Evolutionary conservation across 768 basidiomycete genomes (phyloP), one percentile per base, ranked within the genome.

Genomic region (Lactifluus pinguis): DNA sequence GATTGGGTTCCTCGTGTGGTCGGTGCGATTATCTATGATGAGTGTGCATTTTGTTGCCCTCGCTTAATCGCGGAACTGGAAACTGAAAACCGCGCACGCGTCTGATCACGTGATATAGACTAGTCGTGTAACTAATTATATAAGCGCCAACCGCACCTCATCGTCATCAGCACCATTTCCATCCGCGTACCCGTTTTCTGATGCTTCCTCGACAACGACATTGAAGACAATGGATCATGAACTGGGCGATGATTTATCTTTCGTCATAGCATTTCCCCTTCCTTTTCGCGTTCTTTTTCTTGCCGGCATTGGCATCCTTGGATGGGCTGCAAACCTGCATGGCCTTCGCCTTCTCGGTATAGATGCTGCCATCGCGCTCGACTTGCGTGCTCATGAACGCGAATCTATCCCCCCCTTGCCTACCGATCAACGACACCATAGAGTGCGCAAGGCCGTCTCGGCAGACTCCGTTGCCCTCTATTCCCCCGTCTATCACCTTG

Each of bases 301-400:
- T 60, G 77, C 83, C 56, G 87, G 89, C 19, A 67, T 91, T 38
- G 94, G 92, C 11, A 81, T 94, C 57, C 75, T 95, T 4, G 86
- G 86, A 63, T 99, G 95, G 94, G 93, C 93, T 0, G 84, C 86
- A 38, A 99, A 98, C 72, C 74, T 98, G 7, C 95, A 98, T 72
- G 82, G 89, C 52, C 83, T 98, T 49, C 77, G 86, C 64, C 65
- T 78, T 11, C 76, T 87, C 15, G 86, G 88, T 21, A 74, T 98
- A 44, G 93, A 99, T 71, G 83, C 82, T 0, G 76, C 81, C 14
- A 72, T 77, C 63, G 84, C 84, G 4, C 78, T 99, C 70, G 89
- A 90, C 68, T 75, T 93, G 8, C 63, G 59, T 21, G 49, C 56
- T 21, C 52, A 62, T 36, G 52, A 53, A 21, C 59, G 39, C 42